Evolutionary conservation across 176 grass and related monocot genomes (phyloP).

Genomic region (Saccharum officinarum): DNA sequence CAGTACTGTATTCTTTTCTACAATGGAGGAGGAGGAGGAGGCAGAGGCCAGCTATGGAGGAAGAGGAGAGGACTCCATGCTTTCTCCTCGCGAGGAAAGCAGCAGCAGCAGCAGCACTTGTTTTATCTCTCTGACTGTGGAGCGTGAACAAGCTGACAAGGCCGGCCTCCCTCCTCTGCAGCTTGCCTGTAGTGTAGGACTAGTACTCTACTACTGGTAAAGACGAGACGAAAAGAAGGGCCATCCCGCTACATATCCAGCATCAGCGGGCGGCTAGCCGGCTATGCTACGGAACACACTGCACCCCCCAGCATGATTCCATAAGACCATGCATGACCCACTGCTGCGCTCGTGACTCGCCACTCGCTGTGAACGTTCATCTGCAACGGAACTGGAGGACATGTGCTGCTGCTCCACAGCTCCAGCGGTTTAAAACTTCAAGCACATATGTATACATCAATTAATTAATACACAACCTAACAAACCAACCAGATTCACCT

Average conservation of each 20-base stretch:
- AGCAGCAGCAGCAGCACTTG: no score
- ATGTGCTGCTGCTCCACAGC: neutral
- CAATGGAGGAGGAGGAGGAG: no score
- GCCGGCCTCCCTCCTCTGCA: neutral
- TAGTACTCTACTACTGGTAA: neutral
- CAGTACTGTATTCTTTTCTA: no score
- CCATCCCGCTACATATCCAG: no score
- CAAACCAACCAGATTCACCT: conserved; percentile 19
- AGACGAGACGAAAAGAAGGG: neutral
- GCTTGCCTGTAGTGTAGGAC: neutral
- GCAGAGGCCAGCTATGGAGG: no score
- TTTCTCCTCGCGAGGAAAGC: neutral
- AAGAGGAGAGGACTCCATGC: conserved; percentile 4
- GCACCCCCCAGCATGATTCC: no score
- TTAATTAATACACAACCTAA: neutral
- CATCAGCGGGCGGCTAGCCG: no score
- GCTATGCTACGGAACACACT: no score
- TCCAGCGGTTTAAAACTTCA: neutral
- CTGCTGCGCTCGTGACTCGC: conserved; percentile 4
- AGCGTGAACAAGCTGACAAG: neutral
- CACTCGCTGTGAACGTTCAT: neutral
- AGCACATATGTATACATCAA: neutral
- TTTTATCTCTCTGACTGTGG: no score
- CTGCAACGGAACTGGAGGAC: neutral
- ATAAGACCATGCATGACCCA: no score